Evolutionary conservation across 2,329 filamentous ascomycete species (phyloP).

Genomic region (Coniochaeta sp.): DNA sequence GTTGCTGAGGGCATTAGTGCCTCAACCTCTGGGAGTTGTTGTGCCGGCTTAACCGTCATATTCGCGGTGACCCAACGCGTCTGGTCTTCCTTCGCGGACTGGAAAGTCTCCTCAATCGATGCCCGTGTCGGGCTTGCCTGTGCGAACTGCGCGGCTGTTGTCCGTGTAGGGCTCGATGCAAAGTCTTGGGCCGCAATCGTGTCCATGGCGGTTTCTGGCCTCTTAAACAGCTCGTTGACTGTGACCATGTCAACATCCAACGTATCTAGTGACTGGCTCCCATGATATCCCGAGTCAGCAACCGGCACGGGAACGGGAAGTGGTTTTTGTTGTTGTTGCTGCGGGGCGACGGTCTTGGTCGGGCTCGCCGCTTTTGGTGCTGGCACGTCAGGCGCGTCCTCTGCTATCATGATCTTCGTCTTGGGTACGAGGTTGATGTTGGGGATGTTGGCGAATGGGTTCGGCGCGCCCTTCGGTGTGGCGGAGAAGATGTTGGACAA

Average conservation of each 20-base stretch:
- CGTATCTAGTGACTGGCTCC: constrained; percentile 53
- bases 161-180: constrained; percentile 2
- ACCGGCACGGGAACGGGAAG: constrained; percentile 23
- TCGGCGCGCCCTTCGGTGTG: constrained; percentile 44
- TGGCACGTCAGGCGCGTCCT: constrained; percentile 33
- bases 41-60: constrained; percentile 1
- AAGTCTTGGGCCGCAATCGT: constrained; percentile 10
- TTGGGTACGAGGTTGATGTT: constrained; percentile 42
- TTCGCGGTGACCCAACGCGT: constrained; percentile 16
- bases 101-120: constrained; percentile 30
- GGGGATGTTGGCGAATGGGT: constrained; percentile 45
- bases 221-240: constrained; percentile 3
- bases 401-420: constrained; percentile 52
- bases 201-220: constrained; percentile 1
- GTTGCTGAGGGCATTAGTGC: background rate
- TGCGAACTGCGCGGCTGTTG: constrained; percentile 10
- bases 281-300: constrained; percentile 66
- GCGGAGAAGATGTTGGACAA: constrained; percentile 53
- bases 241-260: constrained; percentile 25
- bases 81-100: constrained; percentile 39
- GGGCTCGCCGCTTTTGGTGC: constrained; percentile 23
- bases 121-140: constrained; percentile 19
- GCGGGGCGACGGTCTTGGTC: constrained; percentile 25
- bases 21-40: background rate
- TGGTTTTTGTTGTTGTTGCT: constrained; percentile 19